Evolutionary conservation across 2,329 filamentous ascomycete genomes (phyloP).

Genomic region (Alternaria atra): DNA sequence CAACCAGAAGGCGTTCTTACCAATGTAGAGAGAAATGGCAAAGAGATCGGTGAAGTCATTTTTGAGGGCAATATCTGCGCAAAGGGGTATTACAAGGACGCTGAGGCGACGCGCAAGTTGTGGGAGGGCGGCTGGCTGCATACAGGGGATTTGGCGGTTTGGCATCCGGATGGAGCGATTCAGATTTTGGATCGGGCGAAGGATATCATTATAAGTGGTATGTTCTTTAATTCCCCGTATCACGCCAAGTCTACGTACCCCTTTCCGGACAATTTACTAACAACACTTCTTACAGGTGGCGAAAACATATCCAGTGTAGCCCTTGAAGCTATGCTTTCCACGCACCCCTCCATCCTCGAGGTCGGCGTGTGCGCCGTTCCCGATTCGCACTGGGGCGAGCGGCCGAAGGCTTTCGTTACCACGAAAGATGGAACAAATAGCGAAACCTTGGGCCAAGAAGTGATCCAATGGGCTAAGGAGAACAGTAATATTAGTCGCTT

Average conservation of each 20-base stretch:
- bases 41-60: conserved; percentile 84
- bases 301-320: conserved; percentile 97
- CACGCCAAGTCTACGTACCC: neutral
- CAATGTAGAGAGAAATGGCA: conserved; percentile 74
- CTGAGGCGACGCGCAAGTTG: conserved; percentile 83
- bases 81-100: conserved; percentile 90
- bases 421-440: conserved; percentile 66
- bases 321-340: conserved; percentile 86
- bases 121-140: conserved; percentile 88
- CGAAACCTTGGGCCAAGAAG: conserved; percentile 69
- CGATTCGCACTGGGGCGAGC: conserved; percentile 92
- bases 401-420: conserved; percentile 94
- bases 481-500: conserved; percentile 85
- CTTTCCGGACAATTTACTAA: neutral
- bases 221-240: conserved; percentile 31
- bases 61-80: conserved; percentile 92
- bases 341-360: conserved; percentile 89
- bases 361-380: conserved; percentile 88
- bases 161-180: conserved; percentile 88
- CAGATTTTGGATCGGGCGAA: conserved; percentile 95
- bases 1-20: conserved; percentile 71
- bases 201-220: conserved; percentile 96
- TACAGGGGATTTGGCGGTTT: conserved; percentile 91
- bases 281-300: conserved; percentile 67
- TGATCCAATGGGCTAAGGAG: conserved; percentile 87